Evolutionary conservation across 2,329 filamentous ascomycete species (phyloP).

Genomic region (Huntiella abstrusa): DNA sequence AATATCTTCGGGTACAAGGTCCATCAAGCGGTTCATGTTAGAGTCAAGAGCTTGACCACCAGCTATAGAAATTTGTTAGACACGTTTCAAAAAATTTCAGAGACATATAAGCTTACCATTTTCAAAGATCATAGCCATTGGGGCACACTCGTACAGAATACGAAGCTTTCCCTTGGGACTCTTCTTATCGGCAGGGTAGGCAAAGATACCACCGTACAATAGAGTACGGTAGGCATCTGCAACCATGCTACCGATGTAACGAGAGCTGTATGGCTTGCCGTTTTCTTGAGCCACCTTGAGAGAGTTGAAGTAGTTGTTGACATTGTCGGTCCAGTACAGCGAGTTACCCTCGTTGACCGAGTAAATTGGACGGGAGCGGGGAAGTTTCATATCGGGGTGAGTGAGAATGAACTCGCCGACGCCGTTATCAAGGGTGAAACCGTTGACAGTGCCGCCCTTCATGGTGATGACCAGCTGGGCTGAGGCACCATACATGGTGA

Average conservation of each 20-base stretch:
- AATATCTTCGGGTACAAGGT: slow-evolving; percentile 76
- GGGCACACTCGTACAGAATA: slow-evolving; percentile 94
- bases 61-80: slow-evolving; percentile 32
- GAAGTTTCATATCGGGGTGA: slow-evolving; percentile 84
- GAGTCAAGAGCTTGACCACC: slow-evolving; percentile 85
- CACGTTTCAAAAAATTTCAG: background rate
- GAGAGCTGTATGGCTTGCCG: slow-evolving; percentile 79
- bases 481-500: slow-evolving; percentile 99
- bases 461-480: slow-evolving; percentile 94
- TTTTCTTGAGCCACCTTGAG: slow-evolving; percentile 60
- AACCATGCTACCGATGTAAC: slow-evolving; percentile 97
- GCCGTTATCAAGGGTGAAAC: slow-evolving; percentile 92
- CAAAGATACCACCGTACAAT: slow-evolving; percentile 90
- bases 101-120: slow-evolving; percentile 47
- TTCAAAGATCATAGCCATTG: slow-evolving; percentile 98
- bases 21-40: slow-evolving; percentile 78
- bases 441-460: slow-evolving; percentile 80
- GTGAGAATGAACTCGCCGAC: slow-evolving; percentile 98
- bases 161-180: slow-evolving; percentile 94
- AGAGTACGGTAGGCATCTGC: slow-evolving; percentile 93
- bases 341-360: slow-evolving; percentile 98
- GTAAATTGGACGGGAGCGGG: slow-evolving; percentile 69
- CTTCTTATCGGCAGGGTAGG: slow-evolving; percentile 95
- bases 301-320: slow-evolving; percentile 73
- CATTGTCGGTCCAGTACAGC: slow-evolving; percentile 81